These are phyloP conservation scores for Chenopodium quinoa DNA, from an alignment of 148 eudicot species.

Conservation along the genomic window DNA sequence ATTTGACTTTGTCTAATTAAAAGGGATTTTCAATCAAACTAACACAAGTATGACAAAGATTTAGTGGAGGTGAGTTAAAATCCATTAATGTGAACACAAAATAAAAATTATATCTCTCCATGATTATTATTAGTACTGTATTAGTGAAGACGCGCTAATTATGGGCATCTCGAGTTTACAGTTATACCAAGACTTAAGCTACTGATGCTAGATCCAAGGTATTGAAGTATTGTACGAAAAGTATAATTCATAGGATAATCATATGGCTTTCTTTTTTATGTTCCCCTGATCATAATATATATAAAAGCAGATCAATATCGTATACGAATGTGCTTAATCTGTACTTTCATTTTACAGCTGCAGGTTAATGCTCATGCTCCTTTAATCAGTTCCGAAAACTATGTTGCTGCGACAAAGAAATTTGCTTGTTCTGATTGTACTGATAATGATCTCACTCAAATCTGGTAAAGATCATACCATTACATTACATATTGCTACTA, in stretches of 20 bases:
- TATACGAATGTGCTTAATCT: not conserved
- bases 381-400: not conserved
- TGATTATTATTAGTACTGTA: not conserved
- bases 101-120: not conserved
- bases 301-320: not conserved
- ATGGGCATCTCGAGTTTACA: not conserved
- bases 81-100: not conserved
- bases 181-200: not conserved
- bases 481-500: not conserved
- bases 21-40: not conserved
- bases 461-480: slow-evolving; percentile 29
- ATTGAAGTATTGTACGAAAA: not conserved
- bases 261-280: not conserved
- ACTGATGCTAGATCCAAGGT: slow-evolving; percentile 15
- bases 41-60: slow-evolving; percentile 7
- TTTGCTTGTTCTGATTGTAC: slow-evolving; percentile 31
- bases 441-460: slow-evolving; percentile 24
- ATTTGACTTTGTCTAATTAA: not conserved
- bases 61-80: slow-evolving; percentile 1
- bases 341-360: not conserved
- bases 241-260: not conserved
- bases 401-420: slow-evolving; percentile 23
- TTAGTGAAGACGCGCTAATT: not conserved
- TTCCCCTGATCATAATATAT: not conserved
- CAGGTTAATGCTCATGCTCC: not conserved